These are phyloP conservation scores for Aureobasidium sp. DNA, from an alignment of 2,329 filamentous ascomycete genomes.

Conservation along the genomic window DNA sequence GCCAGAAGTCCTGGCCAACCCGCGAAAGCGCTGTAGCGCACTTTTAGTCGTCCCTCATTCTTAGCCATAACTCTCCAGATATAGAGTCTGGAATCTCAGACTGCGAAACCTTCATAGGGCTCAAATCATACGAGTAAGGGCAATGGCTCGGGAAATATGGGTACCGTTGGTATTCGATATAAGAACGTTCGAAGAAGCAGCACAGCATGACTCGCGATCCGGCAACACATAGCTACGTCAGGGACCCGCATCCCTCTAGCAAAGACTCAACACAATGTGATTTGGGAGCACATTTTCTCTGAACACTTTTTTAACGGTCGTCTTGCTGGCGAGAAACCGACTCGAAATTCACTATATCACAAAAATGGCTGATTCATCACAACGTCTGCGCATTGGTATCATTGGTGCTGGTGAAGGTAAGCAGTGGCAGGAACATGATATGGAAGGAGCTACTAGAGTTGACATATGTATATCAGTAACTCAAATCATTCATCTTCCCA, in stretches of 20 bases:
- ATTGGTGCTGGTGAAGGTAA: slow-evolving; percentile 41
- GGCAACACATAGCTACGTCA: neutral
- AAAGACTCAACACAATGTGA: neutral
- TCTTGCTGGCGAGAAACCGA: neutral
- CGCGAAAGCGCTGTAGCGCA: neutral
- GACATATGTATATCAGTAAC: slow-evolving; percentile 26
- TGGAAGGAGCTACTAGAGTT: neutral
- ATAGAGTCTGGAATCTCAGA: neutral
- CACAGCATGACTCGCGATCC: neutral
- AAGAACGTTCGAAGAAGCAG: neutral
- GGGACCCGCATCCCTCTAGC: neutral
- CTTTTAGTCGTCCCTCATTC: neutral
- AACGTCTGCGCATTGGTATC: slow-evolving; percentile 32
- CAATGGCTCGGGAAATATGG: neutral
- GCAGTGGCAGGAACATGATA: neutral
- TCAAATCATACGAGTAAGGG: neutral
- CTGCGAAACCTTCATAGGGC: neutral
- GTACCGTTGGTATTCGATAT: neutral
- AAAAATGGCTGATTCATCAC: neutral
- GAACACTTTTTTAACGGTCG: neutral
- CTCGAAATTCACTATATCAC: neutral
- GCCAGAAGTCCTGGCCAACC: neutral
- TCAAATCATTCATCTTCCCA: slow-evolving; percentile 49
- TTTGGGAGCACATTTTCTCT: neutral
- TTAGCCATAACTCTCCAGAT: neutral